Evolutionary conservation across 108 stramenopile species (phyloP).

Genomic region (Mediolabrus comicus): DNA sequence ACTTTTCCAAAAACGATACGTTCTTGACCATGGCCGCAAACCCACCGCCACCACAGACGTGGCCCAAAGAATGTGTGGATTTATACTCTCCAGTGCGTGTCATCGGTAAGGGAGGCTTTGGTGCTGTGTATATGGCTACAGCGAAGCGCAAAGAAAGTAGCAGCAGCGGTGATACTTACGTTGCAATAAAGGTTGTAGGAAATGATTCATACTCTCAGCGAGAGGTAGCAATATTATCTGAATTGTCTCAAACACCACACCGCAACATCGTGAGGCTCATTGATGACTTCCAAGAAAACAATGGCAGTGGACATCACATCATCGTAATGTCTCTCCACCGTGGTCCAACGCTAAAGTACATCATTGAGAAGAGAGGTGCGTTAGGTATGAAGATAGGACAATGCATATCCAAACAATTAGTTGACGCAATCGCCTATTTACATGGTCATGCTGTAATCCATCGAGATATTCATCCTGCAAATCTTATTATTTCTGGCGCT

Average conservation of each 20-base stretch:
- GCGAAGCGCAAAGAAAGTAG: constrained; percentile 21
- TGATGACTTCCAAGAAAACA: constrained; percentile 50
- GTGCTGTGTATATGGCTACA: constrained; percentile 84
- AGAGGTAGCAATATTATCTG: constrained; percentile 72
- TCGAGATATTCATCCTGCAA: constrained; percentile 86
- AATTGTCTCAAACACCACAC: constrained; percentile 53
- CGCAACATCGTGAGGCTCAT: constrained; percentile 79
- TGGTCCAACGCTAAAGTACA: constrained; percentile 69
- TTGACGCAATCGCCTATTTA: constrained; percentile 75
- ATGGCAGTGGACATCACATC: constrained; percentile 27
- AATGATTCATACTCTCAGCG: constrained; percentile 73
- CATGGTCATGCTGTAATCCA: constrained; percentile 86
- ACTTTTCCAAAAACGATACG: no score
- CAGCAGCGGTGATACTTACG: constrained; percentile 35
- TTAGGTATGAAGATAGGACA: constrained; percentile 69
- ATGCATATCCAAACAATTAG: constrained; percentile 65
- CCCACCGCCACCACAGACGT: constrained; percentile 27
- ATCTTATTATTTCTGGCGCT: constrained; percentile 46
- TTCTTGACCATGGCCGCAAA: not conserved
- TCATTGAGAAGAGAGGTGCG: constrained; percentile 76
- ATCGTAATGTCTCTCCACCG: constrained; percentile 34
- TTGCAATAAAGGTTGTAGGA: constrained; percentile 79
- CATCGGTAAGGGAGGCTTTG: constrained; percentile 72
- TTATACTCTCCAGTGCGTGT: constrained; percentile 76
- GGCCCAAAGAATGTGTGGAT: constrained; percentile 67